Evolutionary conservation across 352 stramenopile species (phyloP), one percentile per base, ranked within the genome.

Genomic region (Phytophthora pini): DNA sequence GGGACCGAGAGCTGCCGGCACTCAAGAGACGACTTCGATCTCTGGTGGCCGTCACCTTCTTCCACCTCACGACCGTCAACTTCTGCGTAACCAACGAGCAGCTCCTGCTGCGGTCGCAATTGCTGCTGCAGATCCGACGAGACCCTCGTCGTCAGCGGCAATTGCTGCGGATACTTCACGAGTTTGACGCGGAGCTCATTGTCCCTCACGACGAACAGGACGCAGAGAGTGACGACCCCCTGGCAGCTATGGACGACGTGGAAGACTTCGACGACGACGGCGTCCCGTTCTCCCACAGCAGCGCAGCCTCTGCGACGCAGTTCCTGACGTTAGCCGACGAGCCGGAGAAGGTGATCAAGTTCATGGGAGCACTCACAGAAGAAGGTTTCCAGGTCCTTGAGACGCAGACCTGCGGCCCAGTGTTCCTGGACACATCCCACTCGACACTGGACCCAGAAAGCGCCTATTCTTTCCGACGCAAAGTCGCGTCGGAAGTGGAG

Each of bases 31-130:
- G 82, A 0, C 77, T 92, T 24, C 69, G 76, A 1, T 70, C 82
- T 22, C 77, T 93, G 2, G 84, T 93, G 46, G 80, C 70, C 51
- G 71, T 93, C 46, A 90, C 84, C 12, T 93, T 93, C 58, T 90
- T 91, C 74, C 84, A 93, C 54, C 75, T 92, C 49, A 93, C 84
- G 31, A 89, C 77, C 20, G 73, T 86, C 68, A 65, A 67, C 17
- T 87, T 84, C 27, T 91, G 82, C 31, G 64, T 90, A 22, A 62
- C 82, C 50, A 89, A 84, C 69, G 74, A 88, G 27, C 79, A 90
- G 48, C 65, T 89, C 15, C 53, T 93, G 41, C 56, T 93, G 44
- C 80, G 82, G 17, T 88, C 80, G 1, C 84, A 93, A 56, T 46
- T 84, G 15, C 65, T 93, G 40, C 55, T 91, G 38, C 75, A 79